Percentiles rank a stretch among this genome's conserved stretches.
Evolutionary conservation across 164 flowering plant species (phyloP).

Genomic region (Chloranthus sessilifolius): DNA sequence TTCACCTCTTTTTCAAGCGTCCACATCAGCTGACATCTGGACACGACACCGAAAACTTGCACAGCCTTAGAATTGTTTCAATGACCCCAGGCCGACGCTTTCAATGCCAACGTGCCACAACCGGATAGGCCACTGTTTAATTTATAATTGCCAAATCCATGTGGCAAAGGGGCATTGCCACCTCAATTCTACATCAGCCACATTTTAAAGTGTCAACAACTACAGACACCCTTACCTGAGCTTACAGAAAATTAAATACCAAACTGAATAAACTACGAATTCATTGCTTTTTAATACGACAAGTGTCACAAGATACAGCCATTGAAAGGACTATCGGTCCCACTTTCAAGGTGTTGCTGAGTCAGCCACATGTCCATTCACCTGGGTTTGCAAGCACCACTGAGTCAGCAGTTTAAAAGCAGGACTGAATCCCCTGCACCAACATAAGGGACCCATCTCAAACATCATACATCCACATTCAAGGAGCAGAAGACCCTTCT

Average conservation of each 20-base stretch:
- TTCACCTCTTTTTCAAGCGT: not conserved
- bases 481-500: no score
- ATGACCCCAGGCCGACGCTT: not conserved
- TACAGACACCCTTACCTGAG: not conserved
- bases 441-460: not conserved
- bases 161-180: not conserved
- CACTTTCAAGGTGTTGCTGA: not conserved
- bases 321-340: not conserved
- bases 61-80: no score
- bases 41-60: not conserved
- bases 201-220: not conserved
- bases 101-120: not conserved
- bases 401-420: not conserved
- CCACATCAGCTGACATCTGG: not conserved
- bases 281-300: not conserved
- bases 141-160: not conserved
- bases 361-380: not conserved
- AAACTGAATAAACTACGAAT: constrained; percentile 1
- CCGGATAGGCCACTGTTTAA: not conserved
- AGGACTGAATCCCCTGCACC: not conserved
- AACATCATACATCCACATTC: no score
- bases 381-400: not conserved
- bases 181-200: not conserved
- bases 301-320: not conserved
- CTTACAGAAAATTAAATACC: not conserved